A percentile compares a stretch with the other conserved stretches of the same genome.
phyloP scores from a whole-genome alignment of 352 stramenopile genomes.

The Phytophthora colocasiae region DNA sequence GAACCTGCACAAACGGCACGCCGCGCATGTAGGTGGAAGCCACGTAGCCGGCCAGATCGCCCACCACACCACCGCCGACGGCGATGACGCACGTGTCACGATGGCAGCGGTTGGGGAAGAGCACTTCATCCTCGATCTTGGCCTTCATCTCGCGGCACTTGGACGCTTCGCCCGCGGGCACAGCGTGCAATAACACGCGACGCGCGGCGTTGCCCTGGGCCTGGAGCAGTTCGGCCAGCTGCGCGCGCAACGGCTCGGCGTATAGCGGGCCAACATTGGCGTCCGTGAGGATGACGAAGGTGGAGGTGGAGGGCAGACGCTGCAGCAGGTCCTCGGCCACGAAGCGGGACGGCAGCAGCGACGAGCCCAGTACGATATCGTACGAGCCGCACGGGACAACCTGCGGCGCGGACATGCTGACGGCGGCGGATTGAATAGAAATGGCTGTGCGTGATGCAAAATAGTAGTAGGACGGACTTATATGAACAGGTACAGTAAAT shows the following conservation, averaged over 20 bases:
- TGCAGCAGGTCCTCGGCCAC: constrained; percentile 71
- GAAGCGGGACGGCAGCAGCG: constrained; percentile 67
- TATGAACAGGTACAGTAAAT: too few species aligned
- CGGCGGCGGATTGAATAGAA: background rate
- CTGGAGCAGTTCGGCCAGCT: constrained; percentile 52
- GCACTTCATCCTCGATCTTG: constrained; percentile 80
- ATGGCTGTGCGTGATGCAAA: background rate
- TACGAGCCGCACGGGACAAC: constrained; percentile 81
- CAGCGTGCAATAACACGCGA: constrained; percentile 69
- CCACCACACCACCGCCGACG: constrained; percentile 97
- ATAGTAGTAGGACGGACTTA: too few species aligned
- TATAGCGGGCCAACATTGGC: constrained; percentile 82
- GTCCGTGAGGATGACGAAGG: constrained; percentile 86
- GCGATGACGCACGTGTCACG: constrained; percentile 85
- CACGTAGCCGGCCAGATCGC: constrained; percentile 98
- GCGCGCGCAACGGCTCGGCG: constrained; percentile 59
- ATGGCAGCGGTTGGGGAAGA: constrained; percentile 85
- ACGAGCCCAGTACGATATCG: constrained; percentile 81
- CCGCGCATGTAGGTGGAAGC: constrained; percentile 97
- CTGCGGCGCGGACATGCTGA: constrained; percentile 31
- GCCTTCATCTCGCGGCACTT: constrained; percentile 85
- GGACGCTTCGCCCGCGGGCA: constrained; percentile 75
- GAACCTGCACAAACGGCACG: constrained; percentile 91
- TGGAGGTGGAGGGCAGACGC: constrained; percentile 62
- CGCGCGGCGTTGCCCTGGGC: constrained; percentile 36